These are phyloP conservation scores for Inga laurina DNA, from an alignment of 306 rosid species.

Conservation along the genomic window DNA sequence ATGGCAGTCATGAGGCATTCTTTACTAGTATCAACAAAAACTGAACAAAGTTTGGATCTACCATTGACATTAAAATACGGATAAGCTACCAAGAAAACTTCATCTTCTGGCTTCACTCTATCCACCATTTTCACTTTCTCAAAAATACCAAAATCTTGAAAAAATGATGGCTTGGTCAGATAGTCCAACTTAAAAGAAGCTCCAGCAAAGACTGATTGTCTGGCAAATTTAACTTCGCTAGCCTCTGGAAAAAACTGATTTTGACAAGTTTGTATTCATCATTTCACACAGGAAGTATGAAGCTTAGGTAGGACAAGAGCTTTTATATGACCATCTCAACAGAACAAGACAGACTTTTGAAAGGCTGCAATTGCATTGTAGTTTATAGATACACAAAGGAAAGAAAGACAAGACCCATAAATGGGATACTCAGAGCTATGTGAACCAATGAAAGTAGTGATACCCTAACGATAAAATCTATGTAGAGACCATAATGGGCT, in stretches of 20 bases:
- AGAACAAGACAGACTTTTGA: slow-evolving; percentile 20
- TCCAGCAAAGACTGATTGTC: slow-evolving; percentile 77
- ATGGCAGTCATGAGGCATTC: slow-evolving; percentile 25
- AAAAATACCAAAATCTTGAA: slow-evolving; percentile 85
- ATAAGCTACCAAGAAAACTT: slow-evolving; percentile 84
- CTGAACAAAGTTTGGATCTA: slow-evolving; percentile 44
- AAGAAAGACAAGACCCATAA: slow-evolving; percentile 13
- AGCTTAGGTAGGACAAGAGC: slow-evolving; percentile 20
- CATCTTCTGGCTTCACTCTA: slow-evolving; percentile 82
- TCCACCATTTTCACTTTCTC: slow-evolving; percentile 92
- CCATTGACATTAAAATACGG: slow-evolving; percentile 97
- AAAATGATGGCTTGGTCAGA: slow-evolving; percentile 93
- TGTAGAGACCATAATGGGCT: neutral
- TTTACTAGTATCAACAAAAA: slow-evolving; percentile 16
- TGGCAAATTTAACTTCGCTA: slow-evolving; percentile 86
- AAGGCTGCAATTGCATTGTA: neutral
- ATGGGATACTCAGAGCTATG: slow-evolving; percentile 9
- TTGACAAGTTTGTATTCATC: slow-evolving; percentile 40
- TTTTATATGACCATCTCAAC: slow-evolving; percentile 13
- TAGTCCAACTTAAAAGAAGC: slow-evolving; percentile 87
- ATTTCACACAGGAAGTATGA: slow-evolving; percentile 30
- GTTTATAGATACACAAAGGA: slow-evolving; percentile 1
- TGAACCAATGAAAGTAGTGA: slow-evolving; percentile 23
- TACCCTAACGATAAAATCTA: slow-evolving; percentile 1
- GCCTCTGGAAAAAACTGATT: slow-evolving; percentile 98